These are phyloP conservation scores for Cicer judaicum DNA, from an alignment of 306 rosid genomes.

Conservation along the genomic window DNA sequence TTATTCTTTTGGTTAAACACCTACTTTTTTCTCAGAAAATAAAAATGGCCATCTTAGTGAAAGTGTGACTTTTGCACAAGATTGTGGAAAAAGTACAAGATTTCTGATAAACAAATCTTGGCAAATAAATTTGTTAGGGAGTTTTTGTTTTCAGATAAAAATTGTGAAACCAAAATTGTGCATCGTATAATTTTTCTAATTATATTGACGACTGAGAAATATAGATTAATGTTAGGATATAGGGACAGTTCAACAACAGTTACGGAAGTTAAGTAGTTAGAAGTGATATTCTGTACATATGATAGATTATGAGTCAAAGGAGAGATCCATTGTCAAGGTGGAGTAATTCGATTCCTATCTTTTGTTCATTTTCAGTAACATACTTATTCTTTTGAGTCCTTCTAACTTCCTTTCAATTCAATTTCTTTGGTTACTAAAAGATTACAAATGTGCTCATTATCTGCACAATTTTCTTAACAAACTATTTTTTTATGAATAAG, in stretches of 20 bases:
- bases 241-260: neutral
- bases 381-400: neutral
- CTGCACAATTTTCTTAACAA: conserved; percentile 12
- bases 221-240: neutral
- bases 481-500: conserved; percentile 10
- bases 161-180: conserved; percentile 15
- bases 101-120: conserved; percentile 13
- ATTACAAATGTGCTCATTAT: neutral
- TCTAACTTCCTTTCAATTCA: neutral
- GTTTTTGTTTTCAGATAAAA: conserved; percentile 23
- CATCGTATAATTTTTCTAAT: neutral
- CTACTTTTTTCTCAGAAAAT: neutral
- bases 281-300: neutral
- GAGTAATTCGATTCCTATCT: neutral
- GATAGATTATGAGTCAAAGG: neutral
- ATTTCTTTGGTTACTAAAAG: neutral
- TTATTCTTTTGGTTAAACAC: neutral
- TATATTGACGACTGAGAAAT: conserved; percentile 2
- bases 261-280: neutral
- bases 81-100: conserved; percentile 14
- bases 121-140: neutral
- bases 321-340: neutral
- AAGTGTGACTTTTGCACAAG: conserved; percentile 2
- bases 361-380: neutral
- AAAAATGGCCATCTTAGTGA: neutral